Percentiles rank a stretch among this genome's conserved stretches.
phyloP scores from a whole-genome alignment of 257 asterid genomes.

The Anisodus acutangulus region DNA sequence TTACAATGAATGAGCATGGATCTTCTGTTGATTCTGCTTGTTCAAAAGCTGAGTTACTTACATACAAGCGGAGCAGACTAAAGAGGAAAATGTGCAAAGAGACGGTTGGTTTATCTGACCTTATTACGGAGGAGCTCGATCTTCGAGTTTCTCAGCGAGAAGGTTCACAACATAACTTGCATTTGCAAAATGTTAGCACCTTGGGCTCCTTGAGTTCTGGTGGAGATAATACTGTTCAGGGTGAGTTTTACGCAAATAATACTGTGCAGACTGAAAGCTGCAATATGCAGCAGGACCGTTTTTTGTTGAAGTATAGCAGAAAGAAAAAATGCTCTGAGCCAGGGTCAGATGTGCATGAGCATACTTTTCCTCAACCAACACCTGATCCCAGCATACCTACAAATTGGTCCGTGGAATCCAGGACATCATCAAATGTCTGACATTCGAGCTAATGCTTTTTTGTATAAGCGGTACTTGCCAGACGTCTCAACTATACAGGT shows the following conservation, averaged over 20 bases:
- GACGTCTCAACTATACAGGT: conserved; percentile 47
- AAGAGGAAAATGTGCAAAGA: conserved; percentile 49
- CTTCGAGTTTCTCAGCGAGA: conserved; percentile 40
- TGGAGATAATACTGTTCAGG: conserved; percentile 35
- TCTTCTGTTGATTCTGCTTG: conserved; percentile 23
- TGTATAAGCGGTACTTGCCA: conserved; percentile 29
- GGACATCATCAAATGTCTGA: conserved; percentile 44
- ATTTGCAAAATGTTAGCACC: conserved; percentile 20
- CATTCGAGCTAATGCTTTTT: conserved; percentile 32
- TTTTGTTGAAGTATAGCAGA: conserved; percentile 54
- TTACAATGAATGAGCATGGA: conserved; percentile 8
- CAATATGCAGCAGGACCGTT: conserved; percentile 43
- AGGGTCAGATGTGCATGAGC: conserved; percentile 23
- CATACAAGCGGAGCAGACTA: conserved; percentile 50
- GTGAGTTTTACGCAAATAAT: conserved; percentile 35
- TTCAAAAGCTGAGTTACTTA: conserved; percentile 25
- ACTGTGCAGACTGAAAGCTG: conserved; percentile 39
- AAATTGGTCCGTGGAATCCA: conserved; percentile 45
- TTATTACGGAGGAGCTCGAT: conserved; percentile 38
- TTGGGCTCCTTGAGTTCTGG: conserved; percentile 36
- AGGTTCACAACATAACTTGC: conserved; percentile 27
- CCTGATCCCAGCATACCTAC: conserved; percentile 41
- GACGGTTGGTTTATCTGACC: conserved; percentile 28
- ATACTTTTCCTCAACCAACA: background rate
- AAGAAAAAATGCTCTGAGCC: conserved; percentile 42